Conservation (phyloP, 2,329 filamentous ascomycete genomes). For the Sporothrix sp. region DNA sequence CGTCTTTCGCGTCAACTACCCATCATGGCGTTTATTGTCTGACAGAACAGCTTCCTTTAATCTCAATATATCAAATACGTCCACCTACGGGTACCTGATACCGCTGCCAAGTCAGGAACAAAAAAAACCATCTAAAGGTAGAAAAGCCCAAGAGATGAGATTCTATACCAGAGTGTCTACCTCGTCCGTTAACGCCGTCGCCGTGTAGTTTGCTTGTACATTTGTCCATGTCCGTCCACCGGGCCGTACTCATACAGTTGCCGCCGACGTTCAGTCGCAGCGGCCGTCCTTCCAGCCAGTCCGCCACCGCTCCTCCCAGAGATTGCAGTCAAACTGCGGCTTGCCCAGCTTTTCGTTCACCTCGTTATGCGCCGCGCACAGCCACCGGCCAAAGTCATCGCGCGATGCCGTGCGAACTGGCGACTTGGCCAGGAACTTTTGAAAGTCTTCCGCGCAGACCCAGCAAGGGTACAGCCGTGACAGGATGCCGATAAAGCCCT, state of each 20-base stretch:
- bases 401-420: conserved; percentile 50
- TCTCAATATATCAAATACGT: too few species aligned
- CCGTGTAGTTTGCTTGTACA: too few species aligned
- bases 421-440: conserved; percentile 65
- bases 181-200: not conserved
- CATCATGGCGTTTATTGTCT: too few species aligned
- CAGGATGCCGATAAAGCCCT: conserved; percentile 69
- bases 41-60: too few species aligned
- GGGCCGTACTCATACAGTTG: not conserved
- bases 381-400: conserved; percentile 69
- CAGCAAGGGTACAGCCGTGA: conserved; percentile 89
- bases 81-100: too few species aligned
- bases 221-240: not conserved
- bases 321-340: conserved; percentile 74
- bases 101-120: too few species aligned
- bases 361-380: conserved; percentile 79
- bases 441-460: conserved; percentile 90
- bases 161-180: not conserved
- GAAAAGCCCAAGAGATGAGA: not conserved
- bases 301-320: conserved; percentile 91
- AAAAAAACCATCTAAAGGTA: too few species aligned
- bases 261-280: conserved; percentile 36
- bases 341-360: conserved; percentile 89
- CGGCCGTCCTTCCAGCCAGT: conserved; percentile 71
- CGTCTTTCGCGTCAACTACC: too few species aligned